phyloP scores from a whole-genome alignment of 2,329 filamentous ascomycete species.

The Beauveria caledonica region DNA sequence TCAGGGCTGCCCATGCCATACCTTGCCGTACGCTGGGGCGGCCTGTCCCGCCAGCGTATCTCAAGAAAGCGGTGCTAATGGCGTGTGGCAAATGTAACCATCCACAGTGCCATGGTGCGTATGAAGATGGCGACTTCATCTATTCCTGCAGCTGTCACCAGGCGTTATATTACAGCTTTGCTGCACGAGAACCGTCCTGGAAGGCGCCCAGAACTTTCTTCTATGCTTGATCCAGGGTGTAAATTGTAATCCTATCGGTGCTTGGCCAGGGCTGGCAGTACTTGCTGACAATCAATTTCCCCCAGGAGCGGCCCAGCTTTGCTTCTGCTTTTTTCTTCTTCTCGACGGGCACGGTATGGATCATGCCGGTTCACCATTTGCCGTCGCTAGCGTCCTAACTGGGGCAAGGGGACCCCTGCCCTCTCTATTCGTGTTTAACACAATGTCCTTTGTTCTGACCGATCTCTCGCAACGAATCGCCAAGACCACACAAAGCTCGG shows the following conservation, averaged over 20 bases:
- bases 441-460: background rate
- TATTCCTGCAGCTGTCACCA: background rate
- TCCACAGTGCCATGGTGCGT: background rate
- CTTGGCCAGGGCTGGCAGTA: background rate
- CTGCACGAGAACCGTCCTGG: background rate
- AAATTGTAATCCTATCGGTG: background rate
- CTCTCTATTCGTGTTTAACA: background rate
- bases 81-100: constrained; percentile 1
- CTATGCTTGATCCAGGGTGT: background rate
- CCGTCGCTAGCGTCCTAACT: background rate
- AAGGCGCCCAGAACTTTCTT: constrained; percentile 2
- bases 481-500: background rate
- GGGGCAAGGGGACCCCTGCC: background rate
- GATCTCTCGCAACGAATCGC: background rate
- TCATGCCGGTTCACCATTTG: constrained; percentile 7
- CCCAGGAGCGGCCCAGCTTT: background rate
- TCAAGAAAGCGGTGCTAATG: background rate
- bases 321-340: background rate
- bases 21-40: background rate
- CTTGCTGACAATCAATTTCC: background rate
- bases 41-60: background rate
- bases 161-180: background rate
- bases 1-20: background rate
- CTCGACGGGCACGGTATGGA: background rate
- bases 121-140: background rate